Evolutionary conservation across 1,284 basidiomycete species (phyloP).

Genomic region (Exobasidium rhododendri): DNA sequence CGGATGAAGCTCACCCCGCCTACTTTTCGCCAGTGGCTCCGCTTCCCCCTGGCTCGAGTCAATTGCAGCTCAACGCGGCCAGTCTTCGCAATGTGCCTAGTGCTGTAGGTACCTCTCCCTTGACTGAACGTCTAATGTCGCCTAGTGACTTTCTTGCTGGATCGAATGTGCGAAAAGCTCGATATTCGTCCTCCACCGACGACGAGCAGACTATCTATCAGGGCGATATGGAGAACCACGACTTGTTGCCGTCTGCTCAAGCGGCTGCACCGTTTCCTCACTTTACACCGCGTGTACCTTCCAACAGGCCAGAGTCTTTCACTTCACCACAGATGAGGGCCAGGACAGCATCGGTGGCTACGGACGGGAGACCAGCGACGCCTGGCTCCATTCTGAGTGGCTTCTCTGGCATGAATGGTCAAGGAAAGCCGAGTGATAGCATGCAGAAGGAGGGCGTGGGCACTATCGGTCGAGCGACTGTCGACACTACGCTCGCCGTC

Average conservation of each 20-base stretch:
- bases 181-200: slow-evolving; percentile 2
- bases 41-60: slow-evolving; percentile 13
- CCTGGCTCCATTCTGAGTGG: slow-evolving; percentile 40
- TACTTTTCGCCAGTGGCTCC: neutral
- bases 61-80: slow-evolving; percentile 40
- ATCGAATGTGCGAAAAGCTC: neutral
- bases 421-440: slow-evolving; percentile 20
- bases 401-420: slow-evolving; percentile 18
- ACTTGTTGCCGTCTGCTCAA: slow-evolving; percentile 42
- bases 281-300: slow-evolving; percentile 14
- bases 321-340: neutral
- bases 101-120: slow-evolving; percentile 29
- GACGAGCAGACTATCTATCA: slow-evolving; percentile 10
- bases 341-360: slow-evolving; percentile 6
- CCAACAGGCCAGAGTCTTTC: neutral
- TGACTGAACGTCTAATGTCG: slow-evolving; percentile 25
- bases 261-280: slow-evolving; percentile 38
- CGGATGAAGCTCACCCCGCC: slow-evolving; percentile 10
- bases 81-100: slow-evolving; percentile 36
- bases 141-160: slow-evolving; percentile 4
- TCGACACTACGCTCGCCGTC: slow-evolving; percentile 94
- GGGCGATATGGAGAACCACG: neutral
- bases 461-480: slow-evolving; percentile 77
- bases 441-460: slow-evolving; percentile 26
- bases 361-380: slow-evolving; percentile 28